A percentile compares a stretch with the other conserved stretches of the same genome.
Evolutionary conservation across 805 yeast genomes (phyloP).

Genomic region (Candida maesae): DNA sequence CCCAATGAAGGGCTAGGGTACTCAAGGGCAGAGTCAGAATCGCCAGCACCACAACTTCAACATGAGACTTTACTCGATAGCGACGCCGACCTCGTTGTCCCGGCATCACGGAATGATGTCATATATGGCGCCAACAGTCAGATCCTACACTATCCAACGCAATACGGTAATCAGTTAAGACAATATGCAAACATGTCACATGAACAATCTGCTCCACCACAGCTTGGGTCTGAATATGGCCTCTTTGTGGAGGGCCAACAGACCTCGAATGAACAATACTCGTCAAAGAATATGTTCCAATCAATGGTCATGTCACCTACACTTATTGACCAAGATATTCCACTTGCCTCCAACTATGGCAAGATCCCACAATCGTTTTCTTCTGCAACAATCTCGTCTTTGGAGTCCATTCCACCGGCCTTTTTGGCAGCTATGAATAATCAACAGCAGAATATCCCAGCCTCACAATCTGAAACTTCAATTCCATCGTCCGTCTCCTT

Average conservation of each 20-base stretch:
- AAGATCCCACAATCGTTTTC: constrained; percentile 6
- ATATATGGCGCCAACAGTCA: constrained; percentile 1
- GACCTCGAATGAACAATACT: neutral
- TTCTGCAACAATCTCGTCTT: constrained; percentile 4
- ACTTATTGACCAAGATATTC: constrained; percentile 9
- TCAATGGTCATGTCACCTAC: constrained; percentile 5
- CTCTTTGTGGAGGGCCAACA: neutral
- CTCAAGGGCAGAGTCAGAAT: neutral
- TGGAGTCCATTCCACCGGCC: constrained; percentile 4
- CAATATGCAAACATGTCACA: neutral
- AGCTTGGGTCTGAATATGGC: neutral
- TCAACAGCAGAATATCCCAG: neutral
- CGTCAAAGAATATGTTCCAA: constrained; percentile 3
- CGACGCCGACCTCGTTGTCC: constrained; percentile 5
- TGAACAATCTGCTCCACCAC: neutral
- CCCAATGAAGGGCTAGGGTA: neutral
- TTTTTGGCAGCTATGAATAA: neutral
- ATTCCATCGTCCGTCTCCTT: neutral
- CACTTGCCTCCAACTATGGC: neutral
- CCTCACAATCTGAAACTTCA: constrained; percentile 8
- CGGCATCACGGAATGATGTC: constrained; percentile 6
- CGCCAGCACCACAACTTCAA: neutral
- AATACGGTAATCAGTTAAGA: neutral
- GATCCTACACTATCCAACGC: constrained; percentile 5
- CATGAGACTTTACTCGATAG: constrained; percentile 1